Evolutionary conservation across 2,329 filamentous ascomycete species (phyloP).

Genomic region (Volutella citrinella): DNA sequence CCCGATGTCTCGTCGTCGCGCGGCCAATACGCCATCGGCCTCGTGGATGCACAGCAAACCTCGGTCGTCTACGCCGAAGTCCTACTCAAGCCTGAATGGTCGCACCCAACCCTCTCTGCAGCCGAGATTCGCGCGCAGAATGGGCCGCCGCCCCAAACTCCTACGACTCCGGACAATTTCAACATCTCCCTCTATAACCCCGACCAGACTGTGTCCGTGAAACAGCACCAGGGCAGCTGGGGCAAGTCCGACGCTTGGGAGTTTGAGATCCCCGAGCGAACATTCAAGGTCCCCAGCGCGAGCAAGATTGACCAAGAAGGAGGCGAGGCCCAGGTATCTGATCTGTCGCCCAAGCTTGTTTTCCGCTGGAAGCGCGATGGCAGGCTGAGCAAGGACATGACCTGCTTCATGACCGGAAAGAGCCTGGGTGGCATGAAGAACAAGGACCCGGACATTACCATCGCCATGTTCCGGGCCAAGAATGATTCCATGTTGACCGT

Average conservation of each 20-base stretch:
- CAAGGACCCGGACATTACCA: conserved; percentile 91
- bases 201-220: conserved; percentile 74
- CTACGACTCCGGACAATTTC: conserved; percentile 75
- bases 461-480: conserved; percentile 80
- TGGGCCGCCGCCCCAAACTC: conserved; percentile 61
- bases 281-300: conserved; percentile 75
- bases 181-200: conserved; percentile 91
- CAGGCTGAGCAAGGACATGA: conserved; percentile 81
- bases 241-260: conserved; percentile 80
- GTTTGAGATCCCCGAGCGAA: conserved; percentile 85
- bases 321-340: conserved; percentile 32
- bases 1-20: conserved; percentile 66
- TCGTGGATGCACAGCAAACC: conserved; percentile 77
- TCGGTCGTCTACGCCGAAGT: conserved; percentile 88
- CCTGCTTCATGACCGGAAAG: conserved; percentile 81
- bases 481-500: conserved; percentile 69
- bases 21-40: conserved; percentile 82
- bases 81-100: conserved; percentile 79
- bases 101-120: conserved; percentile 74
- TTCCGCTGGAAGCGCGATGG: conserved; percentile 92
- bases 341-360: conserved; percentile 68
- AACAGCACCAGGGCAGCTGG: conserved; percentile 72
- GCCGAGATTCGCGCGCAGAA: conserved; percentile 73
- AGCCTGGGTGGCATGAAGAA: conserved; percentile 72
- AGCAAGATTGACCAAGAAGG: conserved; percentile 76